A percentile compares a stretch with the other conserved stretches of the same genome.
Evolutionary conservation across 345 rosid genomes (phyloP).

Genomic region (Populus davidiana): DNA sequence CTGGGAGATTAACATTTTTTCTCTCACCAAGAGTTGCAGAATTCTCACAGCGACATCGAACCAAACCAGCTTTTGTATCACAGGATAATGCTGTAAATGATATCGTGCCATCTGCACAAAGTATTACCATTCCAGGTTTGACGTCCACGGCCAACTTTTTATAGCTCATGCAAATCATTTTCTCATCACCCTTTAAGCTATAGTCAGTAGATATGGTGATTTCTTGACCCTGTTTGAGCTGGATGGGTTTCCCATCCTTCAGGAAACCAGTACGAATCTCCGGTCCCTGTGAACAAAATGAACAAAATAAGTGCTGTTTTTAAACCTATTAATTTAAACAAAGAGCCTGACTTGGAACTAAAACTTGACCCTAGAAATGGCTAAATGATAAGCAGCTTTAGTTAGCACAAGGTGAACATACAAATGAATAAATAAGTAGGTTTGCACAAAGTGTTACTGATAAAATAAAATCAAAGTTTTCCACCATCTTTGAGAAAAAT

Average conservation of each 20-base stretch:
- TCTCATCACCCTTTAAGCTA: constrained; percentile 66
- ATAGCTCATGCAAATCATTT: constrained; percentile 84
- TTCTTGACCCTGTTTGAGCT: constrained; percentile 53
- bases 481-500: no score
- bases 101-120: constrained; percentile 95
- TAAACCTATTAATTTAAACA: not conserved
- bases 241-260: constrained; percentile 28
- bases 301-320: not conserved
- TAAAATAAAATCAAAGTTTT: no score
- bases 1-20: constrained; percentile 96
- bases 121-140: constrained; percentile 83
- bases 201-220: constrained; percentile 84
- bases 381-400: no score
- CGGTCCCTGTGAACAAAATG: constrained; percentile 19
- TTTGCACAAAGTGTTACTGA: no score
- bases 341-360: not conserved
- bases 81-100: constrained; percentile 79
- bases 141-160: constrained; percentile 82
- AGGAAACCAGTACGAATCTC: constrained; percentile 31
- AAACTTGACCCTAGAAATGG: not conserved
- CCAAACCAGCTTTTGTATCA: constrained; percentile 62
- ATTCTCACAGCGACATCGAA: constrained; percentile 82
- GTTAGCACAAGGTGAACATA: no score
- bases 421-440: no score
- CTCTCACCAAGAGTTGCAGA: constrained; percentile 93